phyloP scores from a whole-genome alignment of 768 basidiomycete genomes.

The Strobilomyces confusus region DNA sequence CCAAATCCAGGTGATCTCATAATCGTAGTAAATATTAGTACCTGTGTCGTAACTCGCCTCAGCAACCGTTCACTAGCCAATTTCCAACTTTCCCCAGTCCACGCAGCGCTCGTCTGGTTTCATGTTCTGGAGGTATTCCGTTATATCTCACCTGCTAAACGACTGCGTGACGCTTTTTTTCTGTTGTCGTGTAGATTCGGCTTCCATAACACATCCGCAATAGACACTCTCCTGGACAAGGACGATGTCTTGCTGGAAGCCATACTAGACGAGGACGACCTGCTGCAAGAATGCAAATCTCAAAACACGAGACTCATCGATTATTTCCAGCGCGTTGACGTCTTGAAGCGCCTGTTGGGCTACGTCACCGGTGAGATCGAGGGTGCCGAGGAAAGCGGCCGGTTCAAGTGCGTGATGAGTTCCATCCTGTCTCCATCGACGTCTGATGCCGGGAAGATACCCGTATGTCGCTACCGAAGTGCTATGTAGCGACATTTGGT shows the following conservation, averaged over 20 bases:
- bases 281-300: conserved; percentile 92
- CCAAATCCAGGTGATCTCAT: conserved; percentile 28
- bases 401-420: conserved; percentile 66
- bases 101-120: conserved; percentile 20
- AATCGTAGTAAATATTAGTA: background rate
- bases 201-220: conserved; percentile 83
- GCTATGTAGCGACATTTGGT: conserved; percentile 93
- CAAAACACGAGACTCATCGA: conserved; percentile 88
- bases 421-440: background rate
- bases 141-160: background rate
- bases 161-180: conserved; percentile 3
- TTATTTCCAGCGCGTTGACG: conserved; percentile 79
- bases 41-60: conserved; percentile 22
- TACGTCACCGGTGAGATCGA: conserved; percentile 89
- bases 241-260: conserved; percentile 87
- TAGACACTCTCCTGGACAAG: conserved; percentile 88
- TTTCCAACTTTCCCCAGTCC: conserved; percentile 4
- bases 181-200: conserved; percentile 60
- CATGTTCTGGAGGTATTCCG: conserved; percentile 49
- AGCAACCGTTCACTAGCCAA: conserved; percentile 10
- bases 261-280: conserved; percentile 89
- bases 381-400: conserved; percentile 70
- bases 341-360: conserved; percentile 72
- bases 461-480: conserved; percentile 93
- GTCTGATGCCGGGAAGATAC: conserved; percentile 51